Evolutionary conservation across 176 grass and related monocot genomes (phyloP).

Genomic region (Avena insularis): DNA sequence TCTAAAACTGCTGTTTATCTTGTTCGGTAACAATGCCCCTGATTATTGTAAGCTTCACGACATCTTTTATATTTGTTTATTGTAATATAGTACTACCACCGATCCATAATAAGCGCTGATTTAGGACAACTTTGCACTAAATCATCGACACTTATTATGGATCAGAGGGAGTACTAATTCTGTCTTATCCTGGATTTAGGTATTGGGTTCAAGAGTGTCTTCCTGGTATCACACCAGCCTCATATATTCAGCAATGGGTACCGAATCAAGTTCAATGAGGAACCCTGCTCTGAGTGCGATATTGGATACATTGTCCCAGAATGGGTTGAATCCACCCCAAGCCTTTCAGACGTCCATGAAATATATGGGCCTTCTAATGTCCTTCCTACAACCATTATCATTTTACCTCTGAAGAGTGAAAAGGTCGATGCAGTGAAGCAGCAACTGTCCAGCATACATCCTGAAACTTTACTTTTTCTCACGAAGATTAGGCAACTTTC

Average conservation of each 20-base stretch:
- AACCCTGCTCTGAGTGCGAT: slow-evolving; percentile 68
- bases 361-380: slow-evolving; percentile 55
- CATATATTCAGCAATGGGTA: slow-evolving; percentile 90
- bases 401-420: slow-evolving; percentile 64
- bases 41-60: no score
- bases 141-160: no score
- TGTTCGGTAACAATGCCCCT: no score
- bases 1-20: no score
- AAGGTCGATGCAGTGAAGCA: slow-evolving; percentile 68
- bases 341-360: slow-evolving; percentile 49
- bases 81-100: no score
- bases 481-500: slow-evolving; percentile 65
- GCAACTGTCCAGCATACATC: slow-evolving; percentile 73
- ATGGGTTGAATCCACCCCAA: slow-evolving; percentile 66
- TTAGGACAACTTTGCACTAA: no score
- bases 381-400: slow-evolving; percentile 68
- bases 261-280: slow-evolving; percentile 75
- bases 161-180: no score
- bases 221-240: slow-evolving; percentile 66
- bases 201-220: slow-evolving; percentile 86
- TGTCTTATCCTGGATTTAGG: slow-evolving; percentile 40
- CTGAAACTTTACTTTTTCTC: slow-evolving; percentile 74
- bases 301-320: slow-evolving; percentile 86
- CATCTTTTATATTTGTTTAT: no score
- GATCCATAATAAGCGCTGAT: no score